phyloP scores from a whole-genome alignment of 306 rosid genomes.

The Leucaena leucocephala region DNA sequence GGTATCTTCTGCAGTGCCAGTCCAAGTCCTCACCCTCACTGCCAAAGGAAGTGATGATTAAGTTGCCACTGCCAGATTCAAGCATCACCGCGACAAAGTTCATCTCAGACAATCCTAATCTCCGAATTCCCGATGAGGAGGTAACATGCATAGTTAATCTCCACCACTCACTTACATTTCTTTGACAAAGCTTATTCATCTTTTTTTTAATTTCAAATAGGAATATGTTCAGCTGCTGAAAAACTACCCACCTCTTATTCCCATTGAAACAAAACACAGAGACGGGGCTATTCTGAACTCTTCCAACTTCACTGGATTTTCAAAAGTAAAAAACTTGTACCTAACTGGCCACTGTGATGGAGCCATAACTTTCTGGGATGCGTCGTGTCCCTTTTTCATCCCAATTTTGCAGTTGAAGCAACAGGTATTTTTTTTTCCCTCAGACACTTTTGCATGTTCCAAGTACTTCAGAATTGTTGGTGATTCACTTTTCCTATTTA shows the following conservation, averaged over 20 bases:
- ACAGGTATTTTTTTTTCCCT: slow-evolving; percentile 56
- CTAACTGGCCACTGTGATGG: slow-evolving; percentile 88
- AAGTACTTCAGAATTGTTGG: not conserved
- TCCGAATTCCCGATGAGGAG: slow-evolving; percentile 56
- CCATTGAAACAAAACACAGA: slow-evolving; percentile 58
- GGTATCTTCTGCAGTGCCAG: slow-evolving; percentile 72
- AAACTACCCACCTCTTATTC: slow-evolving; percentile 64
- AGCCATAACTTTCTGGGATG: slow-evolving; percentile 82
- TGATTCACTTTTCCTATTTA: slow-evolving; percentile 3
- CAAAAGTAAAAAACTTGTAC: slow-evolving; percentile 64
- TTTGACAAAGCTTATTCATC: slow-evolving; percentile 7
- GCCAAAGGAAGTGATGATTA: slow-evolving; percentile 76
- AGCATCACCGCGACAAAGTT: slow-evolving; percentile 66
- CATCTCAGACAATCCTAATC: slow-evolving; percentile 53
- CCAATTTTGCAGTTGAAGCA: slow-evolving; percentile 75
- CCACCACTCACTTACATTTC: not conserved
- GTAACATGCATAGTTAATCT: slow-evolving; percentile 42
- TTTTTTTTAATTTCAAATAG: slow-evolving; percentile 41
- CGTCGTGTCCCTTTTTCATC: slow-evolving; percentile 64
- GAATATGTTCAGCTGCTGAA: slow-evolving; percentile 58
- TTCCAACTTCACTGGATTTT: slow-evolving; percentile 70
- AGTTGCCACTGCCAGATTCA: slow-evolving; percentile 76
- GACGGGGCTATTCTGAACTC: slow-evolving; percentile 55
- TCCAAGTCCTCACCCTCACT: slow-evolving; percentile 62
- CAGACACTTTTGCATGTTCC: not conserved